These are phyloP conservation scores for Geranium incanum DNA, from an alignment of 441 rosid species.

Conservation along the genomic window DNA sequence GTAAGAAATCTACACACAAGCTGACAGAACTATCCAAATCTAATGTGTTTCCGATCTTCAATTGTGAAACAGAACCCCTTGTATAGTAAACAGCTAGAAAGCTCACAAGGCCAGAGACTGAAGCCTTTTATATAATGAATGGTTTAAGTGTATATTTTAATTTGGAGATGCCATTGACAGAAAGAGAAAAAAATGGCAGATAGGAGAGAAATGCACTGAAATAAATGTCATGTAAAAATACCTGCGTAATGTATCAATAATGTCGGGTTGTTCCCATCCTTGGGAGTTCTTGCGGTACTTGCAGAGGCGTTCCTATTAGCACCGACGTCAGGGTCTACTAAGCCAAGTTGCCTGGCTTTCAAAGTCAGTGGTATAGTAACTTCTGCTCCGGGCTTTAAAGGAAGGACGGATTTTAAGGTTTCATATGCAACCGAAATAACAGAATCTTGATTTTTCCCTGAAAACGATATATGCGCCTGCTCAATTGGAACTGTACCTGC, in stretches of 20 bases:
- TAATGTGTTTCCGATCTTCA: background rate
- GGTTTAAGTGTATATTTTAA: background rate
- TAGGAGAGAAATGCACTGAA: background rate
- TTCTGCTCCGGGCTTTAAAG: conserved; percentile 91
- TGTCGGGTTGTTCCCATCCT: conserved; percentile 70
- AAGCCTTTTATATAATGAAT: background rate
- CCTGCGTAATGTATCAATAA: conserved; percentile 90
- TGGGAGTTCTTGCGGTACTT: conserved; percentile 54
- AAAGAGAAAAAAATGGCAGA: background rate
- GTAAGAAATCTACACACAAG: background rate
- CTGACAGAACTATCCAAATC: conserved; percentile 3
- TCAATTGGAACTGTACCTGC: conserved; percentile 91
- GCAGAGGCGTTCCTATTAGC: conserved; percentile 46
- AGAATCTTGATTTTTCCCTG: conserved; percentile 94
- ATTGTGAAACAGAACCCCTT: background rate
- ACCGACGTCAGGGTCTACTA: conserved; percentile 48
- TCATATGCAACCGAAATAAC: conserved; percentile 65
- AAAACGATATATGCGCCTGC: conserved; percentile 86
- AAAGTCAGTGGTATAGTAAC: conserved; percentile 72
- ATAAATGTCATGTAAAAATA: conserved; percentile 19
- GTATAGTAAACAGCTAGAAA: background rate
- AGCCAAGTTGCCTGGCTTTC: conserved; percentile 87
- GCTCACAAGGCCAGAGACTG: background rate
- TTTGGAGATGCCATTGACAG: background rate
- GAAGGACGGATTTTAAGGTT: conserved; percentile 64